Evolutionary conservation across 2,329 filamentous ascomycete species (phyloP).

Genomic region (Escovopsis sp.): DNA sequence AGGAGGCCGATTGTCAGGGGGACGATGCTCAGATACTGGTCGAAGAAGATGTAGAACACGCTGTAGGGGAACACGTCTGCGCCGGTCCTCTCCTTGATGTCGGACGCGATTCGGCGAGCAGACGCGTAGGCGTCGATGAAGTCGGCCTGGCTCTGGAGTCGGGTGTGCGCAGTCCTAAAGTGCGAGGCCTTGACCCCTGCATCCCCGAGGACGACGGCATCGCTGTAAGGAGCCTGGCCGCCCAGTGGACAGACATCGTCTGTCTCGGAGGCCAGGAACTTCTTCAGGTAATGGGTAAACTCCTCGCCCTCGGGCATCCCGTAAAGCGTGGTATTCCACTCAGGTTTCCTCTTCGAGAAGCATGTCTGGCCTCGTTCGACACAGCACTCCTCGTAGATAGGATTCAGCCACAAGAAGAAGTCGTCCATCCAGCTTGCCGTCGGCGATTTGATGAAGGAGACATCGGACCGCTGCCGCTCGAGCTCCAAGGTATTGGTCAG

Average conservation of each 20-base stretch:
- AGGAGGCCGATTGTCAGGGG: conserved; percentile 65
- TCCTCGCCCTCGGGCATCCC: conserved; percentile 93
- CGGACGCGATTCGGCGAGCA: conserved; percentile 72
- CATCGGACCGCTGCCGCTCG: conserved; percentile 75
- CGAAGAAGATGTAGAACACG: conserved; percentile 98
- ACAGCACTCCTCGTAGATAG: conserved; percentile 57
- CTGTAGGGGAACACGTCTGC: conserved; percentile 91
- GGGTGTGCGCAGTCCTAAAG: conserved; percentile 82
- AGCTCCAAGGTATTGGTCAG: conserved; percentile 84
- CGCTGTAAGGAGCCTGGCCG: conserved; percentile 74
- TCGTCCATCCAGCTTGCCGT: conserved; percentile 96
- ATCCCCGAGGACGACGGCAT: conserved; percentile 65
- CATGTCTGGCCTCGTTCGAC: conserved; percentile 58
- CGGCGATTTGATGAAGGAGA: conserved; percentile 78
- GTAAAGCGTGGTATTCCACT: conserved; percentile 77
- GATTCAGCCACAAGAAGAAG: conserved; percentile 94
- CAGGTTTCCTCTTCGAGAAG: conserved; percentile 60
- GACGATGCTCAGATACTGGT: conserved; percentile 84
- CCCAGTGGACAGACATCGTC: conserved; percentile 75
- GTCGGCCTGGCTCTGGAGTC: conserved; percentile 74
- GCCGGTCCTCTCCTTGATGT: conserved; percentile 55
- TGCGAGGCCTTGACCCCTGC: conserved; percentile 66
- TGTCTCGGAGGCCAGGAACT: conserved; percentile 70
- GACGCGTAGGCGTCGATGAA: conserved; percentile 86
- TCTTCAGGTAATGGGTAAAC: conserved; percentile 72